Evolutionary conservation across 257 asterid genomes (phyloP).

Genomic region (Solanum infundibuliforme): DNA sequence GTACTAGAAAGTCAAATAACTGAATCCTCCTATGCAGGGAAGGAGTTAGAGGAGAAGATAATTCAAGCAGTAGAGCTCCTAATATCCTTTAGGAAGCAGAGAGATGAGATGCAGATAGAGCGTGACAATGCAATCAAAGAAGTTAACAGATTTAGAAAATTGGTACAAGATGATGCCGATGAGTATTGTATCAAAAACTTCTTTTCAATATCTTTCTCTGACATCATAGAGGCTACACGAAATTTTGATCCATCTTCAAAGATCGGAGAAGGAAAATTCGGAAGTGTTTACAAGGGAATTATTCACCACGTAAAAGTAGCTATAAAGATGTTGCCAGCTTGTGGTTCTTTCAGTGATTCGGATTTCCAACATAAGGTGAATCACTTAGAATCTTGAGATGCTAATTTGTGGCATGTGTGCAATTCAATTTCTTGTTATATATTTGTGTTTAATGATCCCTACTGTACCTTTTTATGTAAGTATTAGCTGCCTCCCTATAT

Average conservation of each 20-base stretch:
- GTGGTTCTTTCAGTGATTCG: conserved; percentile 59
- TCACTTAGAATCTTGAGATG: not conserved
- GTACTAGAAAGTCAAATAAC: conserved; percentile 47
- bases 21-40: conserved; percentile 43
- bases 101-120: conserved; percentile 67
- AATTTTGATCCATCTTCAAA: conserved; percentile 64
- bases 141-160: conserved; percentile 30
- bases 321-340: conserved; percentile 72
- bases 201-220: conserved; percentile 56
- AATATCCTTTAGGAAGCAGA: conserved; percentile 49
- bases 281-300: conserved; percentile 72
- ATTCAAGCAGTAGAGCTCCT: conserved; percentile 85
- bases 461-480: not conserved
- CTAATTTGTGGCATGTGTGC: not conserved
- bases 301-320: conserved; percentile 57
- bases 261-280: conserved; percentile 73
- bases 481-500: not conserved
- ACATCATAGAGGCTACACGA: conserved; percentile 65
- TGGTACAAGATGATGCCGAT: conserved; percentile 26
- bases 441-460: not conserved
- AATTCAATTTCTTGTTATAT: not conserved
- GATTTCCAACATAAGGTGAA: conserved; percentile 73
- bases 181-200: conserved; percentile 24
- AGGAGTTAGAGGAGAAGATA: conserved; percentile 79
- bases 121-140: conserved; percentile 45